Percentiles rank a stretch among this genome's conserved stretches.
These are phyloP conservation scores for Fusarium sp. DNA, from an alignment of 2,329 filamentous ascomycete species.

Conservation along the genomic window DNA sequence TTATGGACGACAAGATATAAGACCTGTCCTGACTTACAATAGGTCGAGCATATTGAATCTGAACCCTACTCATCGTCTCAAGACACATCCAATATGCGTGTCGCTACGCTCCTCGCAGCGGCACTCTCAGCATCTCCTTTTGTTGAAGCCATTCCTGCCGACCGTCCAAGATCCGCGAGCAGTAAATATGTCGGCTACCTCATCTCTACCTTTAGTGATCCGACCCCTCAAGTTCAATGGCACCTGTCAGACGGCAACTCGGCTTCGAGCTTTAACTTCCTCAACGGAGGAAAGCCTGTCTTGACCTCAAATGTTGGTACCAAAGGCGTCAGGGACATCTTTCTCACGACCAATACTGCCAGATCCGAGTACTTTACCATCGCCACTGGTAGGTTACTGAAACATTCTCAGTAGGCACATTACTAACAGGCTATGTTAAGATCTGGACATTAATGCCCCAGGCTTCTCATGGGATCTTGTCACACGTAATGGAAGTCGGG, in stretches of 20 bases:
- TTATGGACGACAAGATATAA: background rate
- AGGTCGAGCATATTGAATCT: too few species aligned
- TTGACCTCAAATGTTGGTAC: constrained; percentile 48
- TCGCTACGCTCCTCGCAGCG: background rate
- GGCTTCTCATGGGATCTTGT: constrained; percentile 50
- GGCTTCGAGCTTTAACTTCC: constrained; percentile 45
- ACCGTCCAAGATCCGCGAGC: background rate
- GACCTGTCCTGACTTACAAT: background rate
- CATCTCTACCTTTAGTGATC: constrained; percentile 49
- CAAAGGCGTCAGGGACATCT: constrained; percentile 48
- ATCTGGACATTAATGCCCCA: constrained; percentile 48
- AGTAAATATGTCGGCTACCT: constrained; percentile 45
- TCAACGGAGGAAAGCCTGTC: constrained; percentile 47
- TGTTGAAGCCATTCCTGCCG: constrained; percentile 11
- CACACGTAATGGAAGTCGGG: constrained; percentile 48
- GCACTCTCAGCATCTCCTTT: constrained; percentile 1
- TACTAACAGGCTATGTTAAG: constrained; percentile 22
- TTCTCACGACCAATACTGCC: constrained; percentile 46
- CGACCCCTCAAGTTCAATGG: constrained; percentile 45
- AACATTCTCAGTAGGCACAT: background rate
- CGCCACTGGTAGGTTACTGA: constrained; percentile 45
- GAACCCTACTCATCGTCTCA: background rate
- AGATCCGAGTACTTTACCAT: constrained; percentile 49
- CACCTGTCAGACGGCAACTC: constrained; percentile 47
- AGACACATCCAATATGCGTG: background rate